Base-by-base conservation (phyloP, 1,139 yeast species). In the Keqinozyma sinolaborantium region DNA sequence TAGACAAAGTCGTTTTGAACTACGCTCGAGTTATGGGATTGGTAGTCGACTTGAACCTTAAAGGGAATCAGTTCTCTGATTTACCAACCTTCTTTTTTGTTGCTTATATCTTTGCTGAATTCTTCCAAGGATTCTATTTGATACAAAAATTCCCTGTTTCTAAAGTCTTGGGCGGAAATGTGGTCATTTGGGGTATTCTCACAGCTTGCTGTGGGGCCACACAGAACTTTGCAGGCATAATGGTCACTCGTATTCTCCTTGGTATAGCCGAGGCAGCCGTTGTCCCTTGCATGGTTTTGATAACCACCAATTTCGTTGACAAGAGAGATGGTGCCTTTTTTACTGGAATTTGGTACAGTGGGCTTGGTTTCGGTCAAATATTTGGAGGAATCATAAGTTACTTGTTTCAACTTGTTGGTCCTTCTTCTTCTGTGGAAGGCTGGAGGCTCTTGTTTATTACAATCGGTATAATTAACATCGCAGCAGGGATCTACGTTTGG, bases 11-110 rank as follows among this genome's bases (percentile, higher is more conserved):
- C 3, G 49, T 64, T 3, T 48, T 69, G 28, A 65, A 66, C 40
- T 70, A 68, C 45, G 65, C 76, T 3, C 70, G 72, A 1, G 73
- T 71, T 2, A 70, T 70, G 75, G 77, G 76, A 1, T 58, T 72
- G 31, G 59, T 59, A 40, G 44, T 48, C 4, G 43, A 50, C 24
- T 32, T 52, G 14, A 31, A 31, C 2, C 26, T 41, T 12, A 45
- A 45, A 4, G 66, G 69, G 2, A 60, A 66, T 36, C 58, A 68
- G 36, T 69, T 60, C 36, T 58, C 68, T 13, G 53, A 66, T 36
- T 48, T 65, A 18, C 64, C 70, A 7, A 64, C 73, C 9, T 60
- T 60, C 14, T 60, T 66, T 34, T 67, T 62, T 36, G 65, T 62
- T 29, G 70, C 74, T 2, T 70, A 69, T 39, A 61, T 72, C 30